A percentile compares a stretch with the other conserved stretches of the same genome.
Conservation (phyloP, 176 grass and related monocot species). For the Bromus sterilis region DNA sequence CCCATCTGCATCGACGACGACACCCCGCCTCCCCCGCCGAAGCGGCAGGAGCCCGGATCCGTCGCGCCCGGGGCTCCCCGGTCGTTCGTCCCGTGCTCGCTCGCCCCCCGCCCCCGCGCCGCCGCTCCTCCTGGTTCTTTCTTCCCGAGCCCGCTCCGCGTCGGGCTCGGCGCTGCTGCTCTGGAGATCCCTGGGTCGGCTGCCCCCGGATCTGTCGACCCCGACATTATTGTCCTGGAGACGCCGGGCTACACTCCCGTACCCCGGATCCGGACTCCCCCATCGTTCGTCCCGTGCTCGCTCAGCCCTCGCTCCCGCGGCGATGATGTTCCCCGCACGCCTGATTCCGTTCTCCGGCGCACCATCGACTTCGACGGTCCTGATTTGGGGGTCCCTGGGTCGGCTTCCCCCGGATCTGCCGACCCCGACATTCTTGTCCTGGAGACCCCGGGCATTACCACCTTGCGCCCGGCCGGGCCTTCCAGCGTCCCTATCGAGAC, state of each 20-base stretch:
- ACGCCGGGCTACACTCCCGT: conserved; percentile 9
- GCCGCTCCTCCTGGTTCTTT: background rate
- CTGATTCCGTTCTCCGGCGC: conserved; percentile 8
- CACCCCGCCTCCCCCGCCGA: conserved; percentile 42
- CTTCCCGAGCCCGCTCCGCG: background rate
- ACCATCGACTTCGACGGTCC: background rate
- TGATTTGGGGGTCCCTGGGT: background rate
- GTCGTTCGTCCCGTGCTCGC: background rate
- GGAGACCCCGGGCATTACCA: conserved; percentile 16
- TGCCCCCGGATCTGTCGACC: background rate
- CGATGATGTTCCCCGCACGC: background rate
- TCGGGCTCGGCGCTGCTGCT: background rate
- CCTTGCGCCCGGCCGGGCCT: background rate
- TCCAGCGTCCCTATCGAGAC: background rate
- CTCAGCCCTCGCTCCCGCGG: background rate
- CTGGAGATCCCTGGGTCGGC: background rate
- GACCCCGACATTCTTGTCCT: background rate
- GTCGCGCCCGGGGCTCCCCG: conserved; percentile 12
- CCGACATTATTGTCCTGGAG: background rate
- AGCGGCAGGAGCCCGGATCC: background rate
- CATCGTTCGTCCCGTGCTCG: background rate
- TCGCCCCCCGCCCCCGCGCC: background rate
- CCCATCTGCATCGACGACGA: conserved; percentile 48
- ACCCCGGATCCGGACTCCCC: too few species aligned
- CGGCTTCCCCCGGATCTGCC: background rate